Evolutionary conservation across 352 stramenopile genomes (phyloP), one percentile per base, ranked within the genome.

Genomic region (Phytophthora pini): DNA sequence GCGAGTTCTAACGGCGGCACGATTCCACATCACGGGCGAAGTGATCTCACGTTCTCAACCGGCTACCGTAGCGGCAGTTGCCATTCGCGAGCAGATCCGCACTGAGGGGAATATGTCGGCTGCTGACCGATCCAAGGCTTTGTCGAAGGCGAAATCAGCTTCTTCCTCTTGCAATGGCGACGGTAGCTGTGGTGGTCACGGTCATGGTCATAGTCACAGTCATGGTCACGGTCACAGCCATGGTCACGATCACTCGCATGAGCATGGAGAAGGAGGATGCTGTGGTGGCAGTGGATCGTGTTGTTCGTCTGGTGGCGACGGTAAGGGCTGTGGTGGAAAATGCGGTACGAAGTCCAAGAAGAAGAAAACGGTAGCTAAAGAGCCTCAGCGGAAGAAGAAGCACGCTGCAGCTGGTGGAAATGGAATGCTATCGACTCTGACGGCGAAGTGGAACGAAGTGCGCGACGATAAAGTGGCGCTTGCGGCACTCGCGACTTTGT

Each of bases 21-120:
- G 88, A 36, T 95, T 97, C 66, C 89, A 97, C 66, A 76, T 95
- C 22, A 91, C 74, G 9, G 88, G 65, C 2, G 56, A 80, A 29
- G 75, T 96, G 6, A 27, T 94, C 2, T 86, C 79, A 24, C 76
- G 73, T 5, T 87, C 79, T 3, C 56, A 92, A 54, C 82, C 85
- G 0, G 69, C 63, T 54, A 93, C 81, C 9, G 34, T 60, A 2
- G 79, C 79, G 6, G 84, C 84, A 1, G 74, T 66, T 43, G 75
- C 65, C 24, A 79, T 92, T 52, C 80, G 76, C 12, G 61, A 84
- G 50, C 74, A 82, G 53, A 86, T 92, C 24, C 72, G 76, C 15
- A 74, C 54, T 17, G 54, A 74, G 32, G 77, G 77, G 1, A 64
- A 76, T 26, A 53, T 79, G 22, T 77, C 67, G 12, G 59, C 67